Evolutionary conservation across 1,284 basidiomycete genomes (phyloP).

Genomic region (Microbotryum silenes-acaulis): DNA sequence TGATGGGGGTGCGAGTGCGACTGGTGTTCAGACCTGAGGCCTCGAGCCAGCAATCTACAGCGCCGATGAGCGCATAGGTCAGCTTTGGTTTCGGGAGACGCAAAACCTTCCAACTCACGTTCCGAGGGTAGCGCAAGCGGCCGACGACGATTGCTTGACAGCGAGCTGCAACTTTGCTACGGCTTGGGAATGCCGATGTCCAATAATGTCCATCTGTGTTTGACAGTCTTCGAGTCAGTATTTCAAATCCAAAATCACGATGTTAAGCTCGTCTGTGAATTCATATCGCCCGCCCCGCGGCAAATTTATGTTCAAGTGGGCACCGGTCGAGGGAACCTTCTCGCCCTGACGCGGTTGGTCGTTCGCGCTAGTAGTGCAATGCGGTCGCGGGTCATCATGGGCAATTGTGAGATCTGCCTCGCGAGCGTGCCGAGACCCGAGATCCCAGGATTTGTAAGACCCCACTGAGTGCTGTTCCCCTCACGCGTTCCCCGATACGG

Average conservation of each 20-base stretch:
- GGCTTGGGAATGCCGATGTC: conserved; percentile 19
- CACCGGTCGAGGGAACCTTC: not conserved
- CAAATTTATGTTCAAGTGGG: not conserved
- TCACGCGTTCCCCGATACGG: no score
- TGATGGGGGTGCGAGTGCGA: not conserved
- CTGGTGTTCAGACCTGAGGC: not conserved
- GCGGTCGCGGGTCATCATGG: not conserved
- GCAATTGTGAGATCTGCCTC: not conserved
- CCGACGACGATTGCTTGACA: conserved; percentile 13
- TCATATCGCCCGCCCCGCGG: not conserved
- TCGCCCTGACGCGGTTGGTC: not conserved
- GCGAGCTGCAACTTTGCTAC: conserved; percentile 19
- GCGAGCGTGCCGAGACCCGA: not conserved
- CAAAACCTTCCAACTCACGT: conserved; percentile 15
- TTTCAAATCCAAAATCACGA: not conserved
- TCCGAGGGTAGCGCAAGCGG: conserved; percentile 29
- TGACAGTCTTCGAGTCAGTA: not conserved
- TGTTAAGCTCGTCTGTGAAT: no score
- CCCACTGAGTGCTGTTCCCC: no score
- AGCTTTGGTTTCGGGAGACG: no score
- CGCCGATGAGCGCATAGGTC: no score
- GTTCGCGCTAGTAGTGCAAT: not conserved
- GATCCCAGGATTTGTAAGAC: no score
- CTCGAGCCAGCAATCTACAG: not conserved
- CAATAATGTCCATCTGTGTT: conserved; percentile 30